These are phyloP conservation scores for Ulvella scutata DNA, from an alignment of 139 green algal species.

Conservation along the genomic window DNA sequence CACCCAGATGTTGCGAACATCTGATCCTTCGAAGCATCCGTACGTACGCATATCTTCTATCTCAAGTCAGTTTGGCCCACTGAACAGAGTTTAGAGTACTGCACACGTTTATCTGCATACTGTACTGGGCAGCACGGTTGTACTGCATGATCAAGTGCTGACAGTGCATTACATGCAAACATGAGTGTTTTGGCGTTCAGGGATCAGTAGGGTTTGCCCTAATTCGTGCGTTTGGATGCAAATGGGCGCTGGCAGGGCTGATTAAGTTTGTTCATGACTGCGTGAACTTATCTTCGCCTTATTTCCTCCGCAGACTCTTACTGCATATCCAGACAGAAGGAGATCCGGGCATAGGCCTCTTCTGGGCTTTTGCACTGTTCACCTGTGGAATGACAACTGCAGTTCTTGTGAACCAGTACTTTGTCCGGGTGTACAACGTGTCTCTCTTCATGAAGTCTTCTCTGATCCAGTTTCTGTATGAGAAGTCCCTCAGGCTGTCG, in stretches of 20 bases:
- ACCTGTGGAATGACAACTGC: background rate
- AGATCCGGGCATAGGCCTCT: background rate
- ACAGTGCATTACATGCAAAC: background rate
- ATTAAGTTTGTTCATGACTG: slow-evolving; percentile 62
- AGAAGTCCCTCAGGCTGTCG: slow-evolving; percentile 52
- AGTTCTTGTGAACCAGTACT: background rate
- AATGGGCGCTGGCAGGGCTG: slow-evolving; percentile 28
- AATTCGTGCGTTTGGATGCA: slow-evolving; percentile 5
- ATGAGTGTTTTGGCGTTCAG: slow-evolving; percentile 1
- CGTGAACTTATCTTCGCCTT: slow-evolving; percentile 61
- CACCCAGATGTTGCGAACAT: slow-evolving; percentile 20
- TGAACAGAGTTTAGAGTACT: too few relatives aligned
- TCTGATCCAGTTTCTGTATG: slow-evolving; percentile 59
- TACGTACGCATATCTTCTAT: slow-evolving; percentile 7
- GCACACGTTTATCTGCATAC: too few relatives aligned
- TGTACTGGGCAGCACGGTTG: too few relatives aligned
- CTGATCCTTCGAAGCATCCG: slow-evolving; percentile 4
- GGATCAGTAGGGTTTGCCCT: slow-evolving; percentile 19
- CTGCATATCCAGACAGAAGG: slow-evolving; percentile 17
- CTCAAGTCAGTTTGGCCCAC: background rate
- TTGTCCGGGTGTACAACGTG: slow-evolving; percentile 3
- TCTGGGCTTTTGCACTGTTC: slow-evolving; percentile 15
- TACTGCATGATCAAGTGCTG: background rate
- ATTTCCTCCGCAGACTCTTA: slow-evolving; percentile 57
- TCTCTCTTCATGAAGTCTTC: background rate